Conservation (phyloP, 371 early-diverging fungal species). For the Nematocida sp. region DNA sequence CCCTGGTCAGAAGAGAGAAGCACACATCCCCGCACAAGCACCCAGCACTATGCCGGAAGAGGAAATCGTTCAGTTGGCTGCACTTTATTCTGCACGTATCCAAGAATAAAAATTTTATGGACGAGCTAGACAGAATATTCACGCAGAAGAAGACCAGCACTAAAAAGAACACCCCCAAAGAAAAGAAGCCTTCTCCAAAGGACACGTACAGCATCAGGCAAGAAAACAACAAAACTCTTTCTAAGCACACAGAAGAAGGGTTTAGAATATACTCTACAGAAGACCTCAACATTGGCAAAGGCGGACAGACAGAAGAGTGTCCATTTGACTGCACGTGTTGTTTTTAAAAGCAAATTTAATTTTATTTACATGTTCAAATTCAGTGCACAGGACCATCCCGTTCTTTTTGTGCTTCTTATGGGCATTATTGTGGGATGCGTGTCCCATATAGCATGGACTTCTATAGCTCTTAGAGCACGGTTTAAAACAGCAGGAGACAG, state of each 20-base stretch:
- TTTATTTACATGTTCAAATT: constrained; percentile 13
- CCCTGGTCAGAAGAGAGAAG: constrained; percentile 8
- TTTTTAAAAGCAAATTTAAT: constrained; percentile 38
- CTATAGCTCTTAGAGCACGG: background rate
- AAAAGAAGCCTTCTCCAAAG: too few relatives aligned
- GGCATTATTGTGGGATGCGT: background rate
- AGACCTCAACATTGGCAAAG: constrained; percentile 37
- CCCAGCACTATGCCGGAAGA: constrained; percentile 9
- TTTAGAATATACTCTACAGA: constrained; percentile 33
- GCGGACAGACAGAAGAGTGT: constrained; percentile 6
- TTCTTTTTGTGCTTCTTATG: constrained; percentile 12
- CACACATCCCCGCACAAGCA: background rate
- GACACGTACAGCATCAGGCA: background rate
- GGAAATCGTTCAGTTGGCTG: background rate
- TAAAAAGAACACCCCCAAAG: background rate
- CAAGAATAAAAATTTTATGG: background rate
- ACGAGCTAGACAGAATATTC: background rate
- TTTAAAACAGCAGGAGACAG: constrained; percentile 19
- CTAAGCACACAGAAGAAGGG: constrained; percentile 17
- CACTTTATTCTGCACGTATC: too few relatives aligned
- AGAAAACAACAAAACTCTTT: background rate
- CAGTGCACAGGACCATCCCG: constrained; percentile 17
- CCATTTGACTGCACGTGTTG: constrained; percentile 48
- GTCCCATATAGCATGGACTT: background rate
- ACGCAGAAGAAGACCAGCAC: background rate